A percentile compares a stretch with the other conserved stretches of the same genome.
Evolutionary conservation across 2,329 filamentous ascomycete species (phyloP).

Genomic region (Acephala macrosclerotiorum): DNA sequence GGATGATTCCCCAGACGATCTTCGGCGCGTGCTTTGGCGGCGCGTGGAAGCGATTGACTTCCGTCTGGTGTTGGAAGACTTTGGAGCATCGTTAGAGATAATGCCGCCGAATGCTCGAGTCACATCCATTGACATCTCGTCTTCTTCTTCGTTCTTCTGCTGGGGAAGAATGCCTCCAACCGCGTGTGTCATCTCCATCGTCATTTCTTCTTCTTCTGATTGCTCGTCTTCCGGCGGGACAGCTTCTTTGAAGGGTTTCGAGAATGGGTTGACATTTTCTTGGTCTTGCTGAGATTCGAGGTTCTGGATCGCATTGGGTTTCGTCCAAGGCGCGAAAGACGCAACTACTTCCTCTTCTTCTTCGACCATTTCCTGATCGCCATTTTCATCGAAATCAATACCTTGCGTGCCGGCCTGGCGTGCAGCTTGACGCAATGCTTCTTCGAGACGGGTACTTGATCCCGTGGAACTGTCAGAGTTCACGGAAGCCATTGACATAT

Average conservation of each 20-base stretch:
- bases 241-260: conserved; percentile 38
- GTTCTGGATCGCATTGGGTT: conserved; percentile 55
- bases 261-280: conserved; percentile 58
- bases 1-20: conserved; percentile 43
- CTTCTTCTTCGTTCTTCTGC: conserved; percentile 45
- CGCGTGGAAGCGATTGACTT: conserved; percentile 43
- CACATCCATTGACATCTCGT: conserved; percentile 89
- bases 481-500: conserved; percentile 69
- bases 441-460: conserved; percentile 78
- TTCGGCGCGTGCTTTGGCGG: conserved; percentile 47
- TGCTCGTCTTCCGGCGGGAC: conserved; percentile 39
- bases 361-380: conserved; percentile 57
- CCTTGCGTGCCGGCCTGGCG: conserved; percentile 78
- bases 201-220: conserved; percentile 50
- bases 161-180: conserved; percentile 58
- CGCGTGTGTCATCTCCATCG: conserved; percentile 63
- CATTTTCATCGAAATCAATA: conserved; percentile 61
- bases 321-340: conserved; percentile 76
- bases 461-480: conserved; percentile 65
- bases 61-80: conserved; percentile 33
- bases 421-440: conserved; percentile 78
- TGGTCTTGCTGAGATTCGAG: conserved; percentile 49
- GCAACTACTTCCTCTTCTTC: conserved; percentile 74
- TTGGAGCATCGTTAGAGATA: conserved; percentile 49
- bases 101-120: conserved; percentile 85